Evolutionary conservation across 805 yeast species (phyloP), one percentile per base, ranked within the genome.

Genomic region (Barnettozyma salicaria): DNA sequence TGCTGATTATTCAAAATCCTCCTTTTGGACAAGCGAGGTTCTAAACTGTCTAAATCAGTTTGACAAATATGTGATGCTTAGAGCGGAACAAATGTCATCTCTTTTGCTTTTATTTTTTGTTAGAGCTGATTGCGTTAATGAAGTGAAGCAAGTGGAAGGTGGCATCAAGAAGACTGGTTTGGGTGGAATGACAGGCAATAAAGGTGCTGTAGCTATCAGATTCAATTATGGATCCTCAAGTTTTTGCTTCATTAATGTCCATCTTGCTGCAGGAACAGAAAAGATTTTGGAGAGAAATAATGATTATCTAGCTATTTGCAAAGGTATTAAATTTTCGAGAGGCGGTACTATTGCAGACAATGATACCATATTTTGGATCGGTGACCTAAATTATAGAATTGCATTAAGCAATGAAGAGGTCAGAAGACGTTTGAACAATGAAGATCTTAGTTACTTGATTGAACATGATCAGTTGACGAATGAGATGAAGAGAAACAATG

Each of bases 131-230:
- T 58, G 65, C 33, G 64, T 70, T 19, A 57, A 61, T 16, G 54
- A 67, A 37, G 78, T 92, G 4, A 83, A 85, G 11, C 80, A 82
- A 52, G 96, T 92, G 5, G 89, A 88, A 48, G 97, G 97, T n/a
- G 74, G 89, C n/a, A 74, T 84, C 10, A 90, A 89, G 52, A 90
- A 90, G 60, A 90, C 97, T 0, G 98, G 97, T 0, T 65, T 92
- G 37, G 96, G 97, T 26, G 98, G 98, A 30, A 90, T 92, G 64
- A 77, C 97, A 0, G 98, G 97, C 13, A 90, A 92, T 58, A 90
- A 90, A 59, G 98, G 98, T 30, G 96, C 94, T 4, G 94, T 89
- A 42, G 96, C 95, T 0, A 86, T 92, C 12, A 71, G 96, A 43
- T 84, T 90, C 60, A 76, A 81, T 34, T 86, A 73, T 58, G 92